These are phyloP conservation scores for Metroxylon sagu DNA, from an alignment of 176 grass and related monocot species.

Conservation along the genomic window DNA sequence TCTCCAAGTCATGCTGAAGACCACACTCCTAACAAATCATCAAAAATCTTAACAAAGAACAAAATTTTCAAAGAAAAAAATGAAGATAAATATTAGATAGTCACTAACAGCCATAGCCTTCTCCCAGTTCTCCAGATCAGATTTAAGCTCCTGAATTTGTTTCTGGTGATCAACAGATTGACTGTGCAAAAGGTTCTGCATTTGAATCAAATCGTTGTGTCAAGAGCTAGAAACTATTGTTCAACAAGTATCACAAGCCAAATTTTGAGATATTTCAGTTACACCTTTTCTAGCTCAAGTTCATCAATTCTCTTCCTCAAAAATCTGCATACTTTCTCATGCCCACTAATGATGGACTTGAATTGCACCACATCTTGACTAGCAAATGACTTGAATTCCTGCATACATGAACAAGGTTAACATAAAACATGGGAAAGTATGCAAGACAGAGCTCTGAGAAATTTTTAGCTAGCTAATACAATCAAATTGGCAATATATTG, in stretches of 20 bases:
- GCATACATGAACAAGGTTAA: conserved; percentile 13
- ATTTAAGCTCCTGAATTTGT: conserved; percentile 46
- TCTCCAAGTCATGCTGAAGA: conserved; percentile 72
- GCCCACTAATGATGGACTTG: conserved; percentile 36
- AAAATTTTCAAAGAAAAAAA: background rate
- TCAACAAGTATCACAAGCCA: background rate
- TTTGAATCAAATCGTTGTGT: conserved; percentile 12
- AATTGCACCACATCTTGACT: conserved; percentile 26
- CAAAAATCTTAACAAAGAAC: background rate
- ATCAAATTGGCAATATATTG: no score
- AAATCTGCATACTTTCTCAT: conserved; percentile 34
- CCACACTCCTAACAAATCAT: conserved; percentile 42
- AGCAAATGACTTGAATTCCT: conserved; percentile 61
- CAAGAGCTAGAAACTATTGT: background rate
- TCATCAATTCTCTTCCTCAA: conserved; percentile 42
- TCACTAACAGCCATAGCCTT: conserved; percentile 42
- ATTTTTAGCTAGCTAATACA: background rate
- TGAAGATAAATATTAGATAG: conserved; percentile 23
- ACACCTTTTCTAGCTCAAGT: conserved; percentile 75
- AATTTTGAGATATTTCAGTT: background rate
- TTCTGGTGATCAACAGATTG: conserved; percentile 33
- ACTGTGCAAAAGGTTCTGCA: conserved; percentile 48
- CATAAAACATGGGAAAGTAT: conserved; percentile 4
- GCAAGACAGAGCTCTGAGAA: background rate
- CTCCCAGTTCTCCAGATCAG: conserved; percentile 32